Percentiles rank a stretch among this genome's conserved stretches.
Evolutionary conservation across 169 alveolate genomes (phyloP).

Genomic region (Plasmodium gaboni): DNA sequence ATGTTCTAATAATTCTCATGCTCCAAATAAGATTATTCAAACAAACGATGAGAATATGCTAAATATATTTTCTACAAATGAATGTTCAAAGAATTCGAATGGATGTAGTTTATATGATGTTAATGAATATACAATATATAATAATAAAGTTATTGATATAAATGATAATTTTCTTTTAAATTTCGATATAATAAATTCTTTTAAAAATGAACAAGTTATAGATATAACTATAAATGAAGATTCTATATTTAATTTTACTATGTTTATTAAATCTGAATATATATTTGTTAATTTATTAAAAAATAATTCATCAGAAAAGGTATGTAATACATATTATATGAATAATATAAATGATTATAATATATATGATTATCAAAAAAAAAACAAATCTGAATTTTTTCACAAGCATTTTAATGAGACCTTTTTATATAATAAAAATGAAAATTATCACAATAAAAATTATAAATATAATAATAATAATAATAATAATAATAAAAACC

Average conservation of each 20-base stretch:
- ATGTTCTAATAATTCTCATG: slow-evolving; percentile 28
- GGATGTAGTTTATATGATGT: neutral
- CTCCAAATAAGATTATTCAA: slow-evolving; percentile 24
- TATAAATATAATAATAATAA: neutral
- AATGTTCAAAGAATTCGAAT: neutral
- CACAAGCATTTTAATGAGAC: slow-evolving; percentile 19
- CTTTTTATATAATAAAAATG: neutral
- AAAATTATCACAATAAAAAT: neutral
- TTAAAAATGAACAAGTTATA: slow-evolving; percentile 8
- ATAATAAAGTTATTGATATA: slow-evolving; percentile 27
- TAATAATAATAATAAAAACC: neutral
- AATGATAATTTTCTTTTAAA: slow-evolving; percentile 53
- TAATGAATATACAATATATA: slow-evolving; percentile 29
- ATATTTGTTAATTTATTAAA: slow-evolving; percentile 21
- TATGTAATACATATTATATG: slow-evolving; percentile 51
- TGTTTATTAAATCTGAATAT: slow-evolving; percentile 7
- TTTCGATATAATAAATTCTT: slow-evolving; percentile 33
- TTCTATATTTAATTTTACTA: slow-evolving; percentile 25
- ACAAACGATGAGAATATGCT: neutral
- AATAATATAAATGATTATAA: slow-evolving; percentile 33
- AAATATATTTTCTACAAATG: neutral
- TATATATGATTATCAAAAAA: slow-evolving; percentile 17
- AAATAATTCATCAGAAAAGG: slow-evolving; percentile 1
- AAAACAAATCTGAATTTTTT: neutral
- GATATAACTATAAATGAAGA: slow-evolving; percentile 21